phyloP scores from a whole-genome alignment of 208 protist genomes.

The Acanthamoeba sp. region DNA sequence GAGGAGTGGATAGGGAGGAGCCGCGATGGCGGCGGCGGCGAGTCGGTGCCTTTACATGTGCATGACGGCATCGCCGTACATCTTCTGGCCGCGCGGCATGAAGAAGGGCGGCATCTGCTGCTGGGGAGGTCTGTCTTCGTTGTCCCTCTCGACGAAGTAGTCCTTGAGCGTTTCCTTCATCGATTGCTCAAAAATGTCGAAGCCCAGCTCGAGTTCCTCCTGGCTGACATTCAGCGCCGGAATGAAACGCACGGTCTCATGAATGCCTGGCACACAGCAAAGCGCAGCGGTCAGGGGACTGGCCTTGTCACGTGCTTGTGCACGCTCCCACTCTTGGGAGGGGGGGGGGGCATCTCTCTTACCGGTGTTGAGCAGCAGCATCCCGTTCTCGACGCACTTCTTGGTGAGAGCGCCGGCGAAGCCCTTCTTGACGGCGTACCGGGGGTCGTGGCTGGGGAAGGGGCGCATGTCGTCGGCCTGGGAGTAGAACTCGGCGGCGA shows the following conservation, averaged over 20 bases:
- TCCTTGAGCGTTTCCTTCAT: constrained; percentile 71
- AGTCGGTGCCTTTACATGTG: constrained; percentile 45
- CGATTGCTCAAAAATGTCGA: constrained; percentile 77
- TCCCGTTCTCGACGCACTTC: constrained; percentile 33
- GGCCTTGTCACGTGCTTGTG: no score
- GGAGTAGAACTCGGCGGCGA: constrained; percentile 79
- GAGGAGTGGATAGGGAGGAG: no score
- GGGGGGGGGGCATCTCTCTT: background rate
- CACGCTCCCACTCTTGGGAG: no score
- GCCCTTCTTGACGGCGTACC: constrained; percentile 67
- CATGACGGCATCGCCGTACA: constrained; percentile 4
- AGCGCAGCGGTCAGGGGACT: no score
- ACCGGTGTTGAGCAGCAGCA: constrained; percentile 78
- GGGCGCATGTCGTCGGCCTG: constrained; percentile 52
- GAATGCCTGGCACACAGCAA: constrained; percentile 30
- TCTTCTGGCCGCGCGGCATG: background rate
- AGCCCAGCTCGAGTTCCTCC: constrained; percentile 75
- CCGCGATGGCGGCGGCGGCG: no score
- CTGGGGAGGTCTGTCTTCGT: background rate
- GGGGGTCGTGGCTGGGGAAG: constrained; percentile 34
- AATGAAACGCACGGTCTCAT: constrained; percentile 84
- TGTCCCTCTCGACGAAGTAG: constrained; percentile 25
- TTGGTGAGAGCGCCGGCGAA: constrained; percentile 68
- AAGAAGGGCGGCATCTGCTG: constrained; percentile 44
- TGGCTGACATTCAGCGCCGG: constrained; percentile 80